Conservation (phyloP, 2,329 filamentous ascomycete genomes). For the Uncinocarpus reesii region DNA sequence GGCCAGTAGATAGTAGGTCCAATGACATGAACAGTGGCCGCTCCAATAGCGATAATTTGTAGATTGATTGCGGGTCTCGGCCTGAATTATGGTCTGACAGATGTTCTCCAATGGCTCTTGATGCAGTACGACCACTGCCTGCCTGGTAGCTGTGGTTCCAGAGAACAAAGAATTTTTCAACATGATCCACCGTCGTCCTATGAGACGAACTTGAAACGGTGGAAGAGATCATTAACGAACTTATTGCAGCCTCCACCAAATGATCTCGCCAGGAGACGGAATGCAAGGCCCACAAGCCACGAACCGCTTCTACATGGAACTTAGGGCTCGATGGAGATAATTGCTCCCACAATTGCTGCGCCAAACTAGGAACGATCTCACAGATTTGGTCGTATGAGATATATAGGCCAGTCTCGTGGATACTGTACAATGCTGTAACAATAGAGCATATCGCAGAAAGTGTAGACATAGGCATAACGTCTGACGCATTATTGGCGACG, state of each 20-base stretch:
- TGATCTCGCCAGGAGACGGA: constrained; percentile 57
- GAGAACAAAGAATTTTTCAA: constrained; percentile 33
- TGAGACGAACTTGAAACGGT: constrained; percentile 24
- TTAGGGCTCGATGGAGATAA: constrained; percentile 76
- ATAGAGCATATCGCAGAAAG: constrained; percentile 42
- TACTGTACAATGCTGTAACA: constrained; percentile 31
- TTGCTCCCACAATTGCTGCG: constrained; percentile 66
- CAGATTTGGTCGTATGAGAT: constrained; percentile 42
- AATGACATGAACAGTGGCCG: constrained; percentile 72
- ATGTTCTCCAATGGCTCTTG: constrained; percentile 13
- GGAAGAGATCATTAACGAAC: constrained; percentile 54
- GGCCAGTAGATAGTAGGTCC: constrained; percentile 63
- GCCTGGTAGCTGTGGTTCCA: constrained; percentile 37
- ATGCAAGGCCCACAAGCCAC: constrained; percentile 77
- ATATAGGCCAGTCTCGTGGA: constrained; percentile 29
- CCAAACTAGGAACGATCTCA: constrained; percentile 55
- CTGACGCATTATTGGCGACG: constrained; percentile 18
- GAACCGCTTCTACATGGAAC: constrained; percentile 86
- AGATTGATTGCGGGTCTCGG: constrained; percentile 24
- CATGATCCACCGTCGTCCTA: constrained; percentile 27
- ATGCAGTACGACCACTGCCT: constrained; percentile 27
- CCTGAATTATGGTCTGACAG: constrained; percentile 13
- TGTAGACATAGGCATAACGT: constrained; percentile 26
- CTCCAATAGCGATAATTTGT: constrained; percentile 55
- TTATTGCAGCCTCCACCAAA: constrained; percentile 70